Conservation (phyloP, 768 basidiomycete genomes). For the Macrolepiota dolichaula region DNA sequence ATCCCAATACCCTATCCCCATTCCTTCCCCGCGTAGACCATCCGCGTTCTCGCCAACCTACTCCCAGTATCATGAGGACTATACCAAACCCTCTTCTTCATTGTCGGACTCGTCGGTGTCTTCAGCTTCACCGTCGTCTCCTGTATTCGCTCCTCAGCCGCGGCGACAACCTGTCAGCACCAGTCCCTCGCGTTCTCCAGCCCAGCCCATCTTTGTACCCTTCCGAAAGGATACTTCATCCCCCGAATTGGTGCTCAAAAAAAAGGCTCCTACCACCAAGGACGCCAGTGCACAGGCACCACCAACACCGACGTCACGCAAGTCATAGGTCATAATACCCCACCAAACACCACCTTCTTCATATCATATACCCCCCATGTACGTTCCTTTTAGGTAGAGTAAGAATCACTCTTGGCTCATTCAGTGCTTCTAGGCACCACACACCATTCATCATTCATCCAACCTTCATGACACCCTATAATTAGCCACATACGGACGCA, state of each 20-base stretch:
- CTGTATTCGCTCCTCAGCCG: slow-evolving; percentile 25
- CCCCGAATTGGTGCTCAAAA: slow-evolving; percentile 49
- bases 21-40: slow-evolving; percentile 28
- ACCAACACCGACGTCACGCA: slow-evolving; percentile 4
- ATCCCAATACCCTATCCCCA: slow-evolving; percentile 43
- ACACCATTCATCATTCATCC: background rate
- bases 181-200: slow-evolving; percentile 12
- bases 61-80: slow-evolving; percentile 14
- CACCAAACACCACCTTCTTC: background rate
- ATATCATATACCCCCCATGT: slow-evolving; percentile 1
- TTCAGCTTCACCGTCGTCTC: slow-evolving; percentile 15
- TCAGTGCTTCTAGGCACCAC: background rate
- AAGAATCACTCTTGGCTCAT: background rate
- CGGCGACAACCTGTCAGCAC: slow-evolving; percentile 17
- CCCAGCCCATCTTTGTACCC: slow-evolving; percentile 44
- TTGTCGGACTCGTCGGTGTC: slow-evolving; percentile 19
- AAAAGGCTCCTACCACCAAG: slow-evolving; percentile 22
- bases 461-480: background rate
- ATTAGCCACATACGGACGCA: background rate
- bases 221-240: slow-evolving; percentile 52
- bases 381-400: background rate
- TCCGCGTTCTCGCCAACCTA: slow-evolving; percentile 12
- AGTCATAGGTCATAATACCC: background rate
- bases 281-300: slow-evolving; percentile 5
- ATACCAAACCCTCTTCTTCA: slow-evolving; percentile 17